These are phyloP conservation scores for Fagopyrum homotropicum DNA, from an alignment of 148 eudicot genomes.

Conservation along the genomic window DNA sequence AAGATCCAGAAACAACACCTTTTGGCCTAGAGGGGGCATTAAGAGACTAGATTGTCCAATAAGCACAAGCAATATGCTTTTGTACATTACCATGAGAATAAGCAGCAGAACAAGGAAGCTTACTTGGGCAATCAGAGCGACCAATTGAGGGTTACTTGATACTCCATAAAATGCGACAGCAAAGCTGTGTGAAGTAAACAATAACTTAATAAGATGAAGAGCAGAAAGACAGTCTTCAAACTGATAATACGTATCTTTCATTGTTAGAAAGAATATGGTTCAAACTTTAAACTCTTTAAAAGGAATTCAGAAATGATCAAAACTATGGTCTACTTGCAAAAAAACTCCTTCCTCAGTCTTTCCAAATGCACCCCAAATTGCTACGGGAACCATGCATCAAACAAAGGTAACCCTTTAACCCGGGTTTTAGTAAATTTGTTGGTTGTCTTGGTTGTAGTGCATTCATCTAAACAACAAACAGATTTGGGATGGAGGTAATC, in stretches of 20 bases:
- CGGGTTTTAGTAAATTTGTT: too few species aligned
- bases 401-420: background rate
- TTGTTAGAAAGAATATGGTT: background rate
- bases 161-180: slow-evolving; percentile 82
- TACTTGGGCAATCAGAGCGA: slow-evolving; percentile 92
- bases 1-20: background rate
- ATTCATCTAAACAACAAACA: too few species aligned
- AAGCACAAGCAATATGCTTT: background rate
- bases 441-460: too few species aligned
- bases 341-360: background rate
- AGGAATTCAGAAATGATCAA: background rate
- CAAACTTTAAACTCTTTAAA: background rate
- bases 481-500: too few species aligned
- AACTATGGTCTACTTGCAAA: background rate
- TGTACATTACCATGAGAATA: background rate
- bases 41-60: background rate
- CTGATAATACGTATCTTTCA: background rate
- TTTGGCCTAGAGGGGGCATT: background rate
- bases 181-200: slow-evolving; percentile 37
- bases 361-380: background rate
- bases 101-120: slow-evolving; percentile 19
- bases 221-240: background rate
- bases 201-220: background rate
- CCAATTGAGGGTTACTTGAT: slow-evolving; percentile 69
- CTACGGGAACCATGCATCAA: background rate